Evolutionary conservation across 257 asterid species (phyloP).

Genomic region (Fraxinus pennsylvanica): DNA sequence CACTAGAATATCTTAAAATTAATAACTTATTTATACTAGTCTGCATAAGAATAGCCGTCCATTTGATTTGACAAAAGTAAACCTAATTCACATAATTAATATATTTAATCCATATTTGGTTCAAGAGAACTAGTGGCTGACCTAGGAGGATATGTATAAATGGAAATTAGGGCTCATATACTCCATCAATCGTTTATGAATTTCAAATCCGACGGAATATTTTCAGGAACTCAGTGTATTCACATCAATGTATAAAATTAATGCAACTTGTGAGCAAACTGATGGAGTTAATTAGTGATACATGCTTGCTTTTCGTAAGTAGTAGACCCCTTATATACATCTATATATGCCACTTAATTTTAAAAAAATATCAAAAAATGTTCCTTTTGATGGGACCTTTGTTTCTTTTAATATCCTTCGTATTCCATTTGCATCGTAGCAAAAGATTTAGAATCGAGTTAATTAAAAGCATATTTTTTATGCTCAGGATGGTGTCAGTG

Average conservation of each 20-base stretch:
- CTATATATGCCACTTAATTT: conserved; percentile 33
- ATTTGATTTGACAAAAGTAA: neutral
- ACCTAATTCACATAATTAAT: neutral
- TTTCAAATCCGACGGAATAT: conserved; percentile 24
- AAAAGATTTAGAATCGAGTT: conserved; percentile 21
- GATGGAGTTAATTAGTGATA: conserved; percentile 6
- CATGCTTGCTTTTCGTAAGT: neutral
- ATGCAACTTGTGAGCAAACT: conserved; percentile 26
- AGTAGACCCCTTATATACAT: neutral
- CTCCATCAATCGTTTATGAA: neutral
- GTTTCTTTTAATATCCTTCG: conserved; percentile 21
- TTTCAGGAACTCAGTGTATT: conserved; percentile 3
- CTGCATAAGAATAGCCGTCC: neutral
- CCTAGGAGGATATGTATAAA: conserved; percentile 14
- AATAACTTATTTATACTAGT: too few species aligned
- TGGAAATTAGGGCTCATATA: conserved; percentile 7
- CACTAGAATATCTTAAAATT: too few species aligned
- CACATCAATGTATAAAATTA: conserved; percentile 18
- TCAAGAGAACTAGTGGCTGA: conserved; percentile 17
- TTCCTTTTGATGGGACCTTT: conserved; percentile 24
- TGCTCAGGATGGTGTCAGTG: too few species aligned
- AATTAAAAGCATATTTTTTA: neutral
- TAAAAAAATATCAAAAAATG: conserved; percentile 24
- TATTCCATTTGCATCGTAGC: conserved; percentile 17
- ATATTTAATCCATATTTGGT: neutral